These are phyloP conservation scores for Colletotrichum ledebouriae DNA, from an alignment of 2,329 filamentous ascomycete genomes.

Conservation along the genomic window DNA sequence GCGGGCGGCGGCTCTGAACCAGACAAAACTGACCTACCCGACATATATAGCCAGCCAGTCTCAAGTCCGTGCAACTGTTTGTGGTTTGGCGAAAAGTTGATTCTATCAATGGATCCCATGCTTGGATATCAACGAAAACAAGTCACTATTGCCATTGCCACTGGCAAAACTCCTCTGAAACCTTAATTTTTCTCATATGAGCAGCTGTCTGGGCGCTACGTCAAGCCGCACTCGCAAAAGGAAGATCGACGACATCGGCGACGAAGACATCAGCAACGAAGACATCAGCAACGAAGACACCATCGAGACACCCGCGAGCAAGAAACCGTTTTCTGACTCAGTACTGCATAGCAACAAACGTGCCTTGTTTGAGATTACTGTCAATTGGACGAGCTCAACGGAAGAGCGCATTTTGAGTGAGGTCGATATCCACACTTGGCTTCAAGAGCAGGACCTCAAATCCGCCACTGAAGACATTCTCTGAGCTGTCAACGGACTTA, in stretches of 20 bases:
- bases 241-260: constrained; percentile 4
- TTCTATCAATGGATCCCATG: too few species aligned
- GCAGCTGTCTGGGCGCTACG: not conserved
- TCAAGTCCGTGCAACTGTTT: not conserved
- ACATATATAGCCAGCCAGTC: not conserved
- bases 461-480: not conserved
- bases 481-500: not conserved
- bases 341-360: not conserved
- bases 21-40: not conserved
- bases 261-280: not conserved
- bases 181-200: not conserved
- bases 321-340: not conserved
- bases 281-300: not conserved
- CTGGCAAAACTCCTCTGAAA: not conserved
- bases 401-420: not conserved
- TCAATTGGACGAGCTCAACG: constrained; percentile 2
- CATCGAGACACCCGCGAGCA: not conserved
- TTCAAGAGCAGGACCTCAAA: constrained; percentile 2
- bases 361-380: not conserved
- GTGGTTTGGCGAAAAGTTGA: too few species aligned
- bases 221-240: not conserved
- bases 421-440: not conserved
- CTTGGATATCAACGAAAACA: too few species aligned
- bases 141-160: too few species aligned
- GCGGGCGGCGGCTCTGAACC: not conserved